Evolutionary conservation across 129 eudicot species (phyloP).

Genomic region (Ambrosia trifida): DNA sequence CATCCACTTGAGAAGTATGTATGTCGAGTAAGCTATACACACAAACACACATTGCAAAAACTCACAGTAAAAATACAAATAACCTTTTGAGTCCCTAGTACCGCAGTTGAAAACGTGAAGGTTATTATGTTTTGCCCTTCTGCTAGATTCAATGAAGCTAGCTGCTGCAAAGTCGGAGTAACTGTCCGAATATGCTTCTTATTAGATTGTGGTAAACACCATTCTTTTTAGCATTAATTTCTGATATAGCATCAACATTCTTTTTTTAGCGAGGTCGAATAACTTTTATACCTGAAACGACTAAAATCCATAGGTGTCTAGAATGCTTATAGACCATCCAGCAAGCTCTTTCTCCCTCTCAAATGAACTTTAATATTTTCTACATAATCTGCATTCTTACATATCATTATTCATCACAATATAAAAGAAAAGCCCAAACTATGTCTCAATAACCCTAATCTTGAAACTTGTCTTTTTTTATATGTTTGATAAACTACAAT

Average conservation of each 20-base stretch:
- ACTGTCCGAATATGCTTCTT: constrained; percentile 49
- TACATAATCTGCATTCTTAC: too few relatives aligned
- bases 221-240: constrained; percentile 34
- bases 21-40: constrained; percentile 29
- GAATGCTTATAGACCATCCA: too few relatives aligned
- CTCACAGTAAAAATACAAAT: background rate
- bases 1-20: constrained; percentile 72
- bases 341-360: too few relatives aligned
- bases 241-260: constrained; percentile 15
- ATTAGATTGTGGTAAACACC: constrained; percentile 26
- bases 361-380: too few relatives aligned
- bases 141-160: constrained; percentile 75
- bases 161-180: constrained; percentile 80
- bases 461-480: too few relatives aligned
- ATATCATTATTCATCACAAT: too few relatives aligned
- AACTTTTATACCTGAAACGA: too few relatives aligned
- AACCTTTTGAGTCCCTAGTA: constrained; percentile 92
- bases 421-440: too few relatives aligned
- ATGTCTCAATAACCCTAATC: too few relatives aligned
- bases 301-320: too few relatives aligned
- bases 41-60: constrained; percentile 8
- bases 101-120: constrained; percentile 80
- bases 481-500: too few relatives aligned
- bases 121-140: constrained; percentile 73
- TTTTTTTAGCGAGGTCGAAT: too few relatives aligned